A percentile compares a stretch with the other conserved stretches of the same genome.
These are phyloP conservation scores for Limnanthes douglasii DNA, from an alignment of 345 rosid genomes.

Conservation along the genomic window DNA sequence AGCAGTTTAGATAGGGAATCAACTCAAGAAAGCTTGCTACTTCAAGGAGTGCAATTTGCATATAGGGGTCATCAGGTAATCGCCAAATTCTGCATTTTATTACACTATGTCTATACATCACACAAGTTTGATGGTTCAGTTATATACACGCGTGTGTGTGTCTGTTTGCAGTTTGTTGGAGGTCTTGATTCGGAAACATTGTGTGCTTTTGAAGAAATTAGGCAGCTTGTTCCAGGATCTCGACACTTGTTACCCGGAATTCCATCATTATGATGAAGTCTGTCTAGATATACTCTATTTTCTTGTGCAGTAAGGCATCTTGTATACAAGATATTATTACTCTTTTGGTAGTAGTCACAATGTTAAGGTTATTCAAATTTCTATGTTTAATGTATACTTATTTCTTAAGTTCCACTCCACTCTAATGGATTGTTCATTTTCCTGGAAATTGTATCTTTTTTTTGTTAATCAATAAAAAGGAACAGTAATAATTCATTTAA, in stretches of 20 bases:
- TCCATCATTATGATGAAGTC: slow-evolving; percentile 19
- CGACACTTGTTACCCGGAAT: slow-evolving; percentile 40
- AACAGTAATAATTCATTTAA: too few species aligned
- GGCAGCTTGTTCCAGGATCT: slow-evolving; percentile 39
- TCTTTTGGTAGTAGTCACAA: too few species aligned
- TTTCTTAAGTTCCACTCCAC: slow-evolving; percentile 5
- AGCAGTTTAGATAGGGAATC: slow-evolving; percentile 45
- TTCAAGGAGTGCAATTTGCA: slow-evolving; percentile 73
- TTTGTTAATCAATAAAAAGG: too few species aligned
- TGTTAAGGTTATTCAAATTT: too few species aligned
- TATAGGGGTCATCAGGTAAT: slow-evolving; percentile 75
- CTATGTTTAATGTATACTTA: slow-evolving; percentile 11
- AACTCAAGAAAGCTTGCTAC: slow-evolving; percentile 57
- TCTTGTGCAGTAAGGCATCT: background rate
- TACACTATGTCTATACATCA: background rate
- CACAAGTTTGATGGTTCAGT: background rate
- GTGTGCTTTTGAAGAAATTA: slow-evolving; percentile 74
- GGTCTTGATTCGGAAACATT: slow-evolving; percentile 80
- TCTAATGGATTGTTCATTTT: slow-evolving; percentile 12
- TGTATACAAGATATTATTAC: too few species aligned
- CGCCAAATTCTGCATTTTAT: background rate
- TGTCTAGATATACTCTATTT: too few species aligned
- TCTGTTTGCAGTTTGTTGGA: slow-evolving; percentile 52
- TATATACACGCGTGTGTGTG: slow-evolving; percentile 2
- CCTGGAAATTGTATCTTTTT: slow-evolving; percentile 4